Evolutionary conservation across 345 rosid species (phyloP).

Genomic region (Cardamine occulta): DNA sequence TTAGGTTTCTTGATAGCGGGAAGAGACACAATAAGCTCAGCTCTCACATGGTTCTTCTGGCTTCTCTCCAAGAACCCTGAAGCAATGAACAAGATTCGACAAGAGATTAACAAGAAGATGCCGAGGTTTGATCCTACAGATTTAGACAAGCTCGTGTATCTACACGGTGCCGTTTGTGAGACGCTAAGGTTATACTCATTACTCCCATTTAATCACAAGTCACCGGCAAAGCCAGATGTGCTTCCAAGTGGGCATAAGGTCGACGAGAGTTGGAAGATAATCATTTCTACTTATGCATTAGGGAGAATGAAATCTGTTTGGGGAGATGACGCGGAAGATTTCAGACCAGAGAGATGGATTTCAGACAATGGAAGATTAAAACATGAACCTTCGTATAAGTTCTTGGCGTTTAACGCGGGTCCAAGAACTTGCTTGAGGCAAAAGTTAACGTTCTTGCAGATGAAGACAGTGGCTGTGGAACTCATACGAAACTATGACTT

Average conservation of each 20-base stretch:
- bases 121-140: not conserved
- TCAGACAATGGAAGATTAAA: not conserved
- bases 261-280: not conserved
- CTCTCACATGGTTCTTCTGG: slow-evolving; percentile 12
- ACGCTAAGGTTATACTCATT: not conserved
- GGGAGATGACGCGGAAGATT: not conserved
- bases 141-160: slow-evolving; percentile 4
- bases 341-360: slow-evolving; percentile 6
- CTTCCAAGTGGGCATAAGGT: slow-evolving; percentile 5
- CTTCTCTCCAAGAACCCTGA: slow-evolving; percentile 1
- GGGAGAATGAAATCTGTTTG: not conserved
- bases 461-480: not conserved
- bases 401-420: not conserved
- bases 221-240: not conserved
- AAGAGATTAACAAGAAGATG: not conserved
- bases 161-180: not conserved
- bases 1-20: not conserved
- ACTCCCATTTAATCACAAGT: slow-evolving; percentile 1
- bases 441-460: not conserved
- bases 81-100: not conserved
- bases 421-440: not conserved
- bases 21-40: not conserved
- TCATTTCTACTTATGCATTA: not conserved
- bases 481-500: not conserved
- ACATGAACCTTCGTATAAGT: not conserved